These are phyloP conservation scores for Diaporthe aspalathi DNA, from an alignment of 2,329 filamentous ascomycete species.

Conservation along the genomic window DNA sequence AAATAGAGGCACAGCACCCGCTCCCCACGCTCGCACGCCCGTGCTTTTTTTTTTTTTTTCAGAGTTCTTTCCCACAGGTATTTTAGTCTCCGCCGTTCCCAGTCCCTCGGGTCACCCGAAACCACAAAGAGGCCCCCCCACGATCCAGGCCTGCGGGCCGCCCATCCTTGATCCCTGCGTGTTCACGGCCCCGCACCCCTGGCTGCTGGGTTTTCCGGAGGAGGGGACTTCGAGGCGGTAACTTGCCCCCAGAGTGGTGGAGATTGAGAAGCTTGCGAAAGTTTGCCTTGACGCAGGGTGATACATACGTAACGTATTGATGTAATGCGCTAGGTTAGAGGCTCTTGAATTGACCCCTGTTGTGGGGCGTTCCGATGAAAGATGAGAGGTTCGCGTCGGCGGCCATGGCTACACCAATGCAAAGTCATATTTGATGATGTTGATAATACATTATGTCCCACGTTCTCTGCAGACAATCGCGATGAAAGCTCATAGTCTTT, in stretches of 20 bases:
- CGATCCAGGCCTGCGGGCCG: slow-evolving; percentile 10
- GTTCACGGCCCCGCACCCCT: not conserved
- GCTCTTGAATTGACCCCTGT: too few relatives aligned
- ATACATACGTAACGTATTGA: not conserved
- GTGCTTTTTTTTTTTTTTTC: too few relatives aligned
- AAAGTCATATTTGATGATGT: too few relatives aligned
- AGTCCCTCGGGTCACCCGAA: slow-evolving; percentile 16
- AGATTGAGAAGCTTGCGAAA: not conserved
- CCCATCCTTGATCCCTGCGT: slow-evolving; percentile 10
- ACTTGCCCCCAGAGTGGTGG: not conserved
- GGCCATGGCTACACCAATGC: not conserved
- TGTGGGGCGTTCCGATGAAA: not conserved
- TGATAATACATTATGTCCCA: not conserved
- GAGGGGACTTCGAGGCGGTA: not conserved
- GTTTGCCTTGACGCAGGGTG: too few relatives aligned
- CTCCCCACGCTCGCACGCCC: not conserved
- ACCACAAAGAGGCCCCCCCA: slow-evolving; percentile 10
- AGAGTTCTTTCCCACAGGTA: not conserved
- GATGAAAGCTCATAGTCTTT: not conserved
- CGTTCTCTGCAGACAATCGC: too few relatives aligned
- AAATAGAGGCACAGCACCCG: not conserved
- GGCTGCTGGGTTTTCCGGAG: not conserved
- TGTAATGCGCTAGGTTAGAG: not conserved
- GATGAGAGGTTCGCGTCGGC: not conserved
- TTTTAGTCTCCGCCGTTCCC: not conserved